Base-by-base conservation (phyloP, 192 early-diverging fungal species). In the Coemansia sp. region DNA sequence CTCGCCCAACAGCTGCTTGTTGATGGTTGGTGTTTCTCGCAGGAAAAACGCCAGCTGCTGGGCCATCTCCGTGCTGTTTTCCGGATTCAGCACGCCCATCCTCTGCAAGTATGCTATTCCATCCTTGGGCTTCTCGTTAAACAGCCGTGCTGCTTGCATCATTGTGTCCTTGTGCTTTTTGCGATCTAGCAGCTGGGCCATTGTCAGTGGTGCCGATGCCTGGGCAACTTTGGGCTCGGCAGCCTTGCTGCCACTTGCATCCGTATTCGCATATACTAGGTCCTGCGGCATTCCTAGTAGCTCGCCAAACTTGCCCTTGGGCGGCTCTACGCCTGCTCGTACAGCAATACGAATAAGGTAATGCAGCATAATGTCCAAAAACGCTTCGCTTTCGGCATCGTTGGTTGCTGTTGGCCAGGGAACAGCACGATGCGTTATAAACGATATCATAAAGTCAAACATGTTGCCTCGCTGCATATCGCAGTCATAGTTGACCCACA, bases 401-500 rank as follows among this genome's bases (percentile, higher is more conserved):
- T 50, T 41, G 3, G 51, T 34, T 28, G 47, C 32, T 9, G 60
- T 61, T 12, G 53, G 50, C 69, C 69, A 72, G 3, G 79, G 72
- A 10, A 80, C 53, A 3, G 79, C 64, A 12, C 69, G 65, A 26
- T 61, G 69, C 7, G 70, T 56, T 16, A 74, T 26, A 55, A 75
- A 64, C 34, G 67, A 58, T 11, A 68, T 56, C 21, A 71, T 39
- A 54, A 71, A 71, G 60, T 96, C 92, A 82, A 90, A 97, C 47
- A 97, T 76, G 69, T 96, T 88, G 40, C 85, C 84, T 39, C 85
- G 83, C 34, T 86, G 78, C 58, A 90, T 51, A 56, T 94, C 89
- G 51, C 92, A 90, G 69, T 99, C 97, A 66, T 90, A 96, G 68
- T 94, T 92, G 49, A 93, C 83, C 87, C 93, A 99, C 32, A 99